Percentiles rank a stretch among this genome's conserved stretches.
Evolutionary conservation across 345 rosid genomes (phyloP).

Genomic region (Salix purpurea): DNA sequence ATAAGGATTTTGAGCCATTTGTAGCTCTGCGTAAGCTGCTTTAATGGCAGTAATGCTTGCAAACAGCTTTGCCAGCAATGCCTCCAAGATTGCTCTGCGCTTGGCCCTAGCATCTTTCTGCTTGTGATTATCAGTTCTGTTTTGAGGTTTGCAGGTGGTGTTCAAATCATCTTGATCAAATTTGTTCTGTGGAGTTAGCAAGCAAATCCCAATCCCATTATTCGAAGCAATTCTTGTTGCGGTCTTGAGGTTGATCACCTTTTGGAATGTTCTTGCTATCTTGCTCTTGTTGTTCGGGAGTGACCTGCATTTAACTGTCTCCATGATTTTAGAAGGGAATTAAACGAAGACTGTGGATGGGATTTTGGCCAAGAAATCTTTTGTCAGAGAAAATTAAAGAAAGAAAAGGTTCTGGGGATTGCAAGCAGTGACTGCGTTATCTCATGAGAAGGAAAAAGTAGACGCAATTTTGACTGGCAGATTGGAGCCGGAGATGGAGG

Average conservation of each 20-base stretch:
- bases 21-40: constrained; percentile 92
- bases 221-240: constrained; percentile 47
- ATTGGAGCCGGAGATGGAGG: constrained; percentile 25
- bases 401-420: constrained; percentile 4
- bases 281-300: constrained; percentile 41
- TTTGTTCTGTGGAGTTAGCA: constrained; percentile 50
- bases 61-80: constrained; percentile 71
- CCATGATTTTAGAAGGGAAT: constrained; percentile 28
- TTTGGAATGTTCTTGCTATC: constrained; percentile 64
- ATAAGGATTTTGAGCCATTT: constrained; percentile 88
- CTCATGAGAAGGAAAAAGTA: constrained; percentile 10
- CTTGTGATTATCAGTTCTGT: not conserved
- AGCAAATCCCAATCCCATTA: constrained; percentile 71
- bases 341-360: not conserved
- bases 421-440: constrained; percentile 17
- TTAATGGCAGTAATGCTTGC: constrained; percentile 74
- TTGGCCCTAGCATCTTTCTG: constrained; percentile 26
- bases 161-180: constrained; percentile 22
- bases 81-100: constrained; percentile 55
- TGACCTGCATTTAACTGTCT: constrained; percentile 53
- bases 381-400: not conserved
- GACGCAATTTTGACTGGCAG: constrained; percentile 40
- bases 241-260: constrained; percentile 50
- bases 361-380: constrained; percentile 8
- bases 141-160: constrained; percentile 6